Percentiles rank a stretch among this genome's conserved stretches.
phyloP scores from a whole-genome alignment of 768 basidiomycete genomes.

The Cytidiella melzeri region DNA sequence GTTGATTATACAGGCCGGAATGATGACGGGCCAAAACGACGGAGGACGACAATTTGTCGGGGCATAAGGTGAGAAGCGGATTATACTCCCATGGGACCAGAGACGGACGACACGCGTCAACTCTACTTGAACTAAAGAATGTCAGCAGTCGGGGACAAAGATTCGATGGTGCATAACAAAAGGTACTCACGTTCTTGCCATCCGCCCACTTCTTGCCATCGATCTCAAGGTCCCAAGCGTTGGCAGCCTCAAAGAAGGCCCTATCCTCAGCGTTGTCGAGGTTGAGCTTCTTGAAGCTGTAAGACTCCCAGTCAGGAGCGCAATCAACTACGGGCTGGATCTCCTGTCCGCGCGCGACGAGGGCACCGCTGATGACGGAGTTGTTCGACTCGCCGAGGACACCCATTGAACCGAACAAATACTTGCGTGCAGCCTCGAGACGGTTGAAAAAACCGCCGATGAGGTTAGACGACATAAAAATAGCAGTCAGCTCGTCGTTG shows the following conservation, averaged over 20 bases:
- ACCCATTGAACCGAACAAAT: slow-evolving; percentile 89
- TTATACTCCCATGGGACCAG: slow-evolving; percentile 8
- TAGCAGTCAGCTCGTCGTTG: slow-evolving; percentile 85
- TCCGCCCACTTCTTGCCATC: slow-evolving; percentile 89
- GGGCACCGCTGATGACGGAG: slow-evolving; percentile 72
- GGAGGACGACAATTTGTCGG: slow-evolving; percentile 8
- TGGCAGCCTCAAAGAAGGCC: slow-evolving; percentile 85
- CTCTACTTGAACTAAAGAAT: slow-evolving; percentile 23
- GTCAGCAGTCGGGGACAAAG: background rate
- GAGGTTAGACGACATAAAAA: slow-evolving; percentile 94
- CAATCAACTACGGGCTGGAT: slow-evolving; percentile 62
- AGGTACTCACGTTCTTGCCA: slow-evolving; percentile 81
- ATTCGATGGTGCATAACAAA: background rate
- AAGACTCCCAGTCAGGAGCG: slow-evolving; percentile 92
- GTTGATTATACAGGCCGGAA: slow-evolving; percentile 7
- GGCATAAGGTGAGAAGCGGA: slow-evolving; percentile 10
- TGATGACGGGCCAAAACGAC: background rate
- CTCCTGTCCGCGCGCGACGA: slow-evolving; percentile 82
- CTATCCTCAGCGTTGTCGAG: slow-evolving; percentile 71
- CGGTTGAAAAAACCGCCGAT: slow-evolving; percentile 97
- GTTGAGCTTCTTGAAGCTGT: slow-evolving; percentile 74
- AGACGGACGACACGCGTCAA: background rate
- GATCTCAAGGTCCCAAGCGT: slow-evolving; percentile 90
- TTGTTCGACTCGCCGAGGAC: slow-evolving; percentile 80
- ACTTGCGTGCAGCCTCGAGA: slow-evolving; percentile 94